Base-by-base conservation (phyloP, 768 basidiomycete genomes). In the Obba rivulosa region DNA sequence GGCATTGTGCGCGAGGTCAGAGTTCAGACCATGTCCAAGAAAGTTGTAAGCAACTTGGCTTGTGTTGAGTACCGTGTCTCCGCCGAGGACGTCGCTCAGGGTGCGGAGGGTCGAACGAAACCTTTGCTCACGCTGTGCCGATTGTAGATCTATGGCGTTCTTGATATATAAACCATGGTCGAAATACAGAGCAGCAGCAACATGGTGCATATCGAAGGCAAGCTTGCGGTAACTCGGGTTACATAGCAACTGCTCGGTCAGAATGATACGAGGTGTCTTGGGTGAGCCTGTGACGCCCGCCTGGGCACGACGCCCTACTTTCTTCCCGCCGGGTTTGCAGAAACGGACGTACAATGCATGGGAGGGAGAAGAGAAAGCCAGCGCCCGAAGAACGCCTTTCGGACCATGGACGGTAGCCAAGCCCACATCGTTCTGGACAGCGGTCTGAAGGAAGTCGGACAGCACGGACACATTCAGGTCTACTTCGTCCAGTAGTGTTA, bases 181-280 rank as follows among this genome's bases (percentile, higher is more conserved):
- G 8, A 59, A 39, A 55, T 63, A 66, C 14, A 81, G 53, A 2
- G 74, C 62, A 3, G 66, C 50, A 0, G 69, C 65, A 1, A 80
- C 54, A 25, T 62, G 65, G 53, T 77, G 75, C 76, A 77, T 75
- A 31, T 61, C 59, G 39, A 79, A 75, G 18, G 8, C 48, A 10
- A 49, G 28, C 40, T 49, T 49, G 41, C 41, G 47, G 17, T 43
- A 42, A 3, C 25, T 41, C 41, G 14, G 3, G 16, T 31, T 11
- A 21, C 22, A 37, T 3, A 40, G 16, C 8, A 45, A 21, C 24
- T 14, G 23, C 2, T 38, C 22, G 23, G 4, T 13, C 7, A 50
- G 28, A 20, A 31, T 39, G 16, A 38, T 25, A 14, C 25, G 43
- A 4, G 22, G 38, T 16, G 16, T 25, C 48, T 31, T 25, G 23